Percentiles rank a stretch among this genome's conserved stretches.
These are phyloP conservation scores for Coniochaeta sp. DNA, from an alignment of 2,329 filamentous ascomycete genomes.

Conservation along the genomic window DNA sequence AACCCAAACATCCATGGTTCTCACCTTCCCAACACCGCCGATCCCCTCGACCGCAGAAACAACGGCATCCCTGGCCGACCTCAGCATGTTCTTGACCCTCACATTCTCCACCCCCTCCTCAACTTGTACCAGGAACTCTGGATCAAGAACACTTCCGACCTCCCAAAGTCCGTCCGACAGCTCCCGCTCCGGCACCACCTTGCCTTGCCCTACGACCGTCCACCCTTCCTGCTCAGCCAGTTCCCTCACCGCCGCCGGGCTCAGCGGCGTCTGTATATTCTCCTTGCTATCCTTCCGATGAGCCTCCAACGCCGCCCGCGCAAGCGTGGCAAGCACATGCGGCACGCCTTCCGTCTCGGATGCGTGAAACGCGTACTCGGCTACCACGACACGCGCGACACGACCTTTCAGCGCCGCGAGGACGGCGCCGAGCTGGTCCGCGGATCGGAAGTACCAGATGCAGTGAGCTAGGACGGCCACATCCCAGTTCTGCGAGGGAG, in stretches of 20 bases:
- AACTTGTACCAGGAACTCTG: conserved; percentile 23
- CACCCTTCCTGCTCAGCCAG: conserved; percentile 28
- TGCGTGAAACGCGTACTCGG: conserved; percentile 37
- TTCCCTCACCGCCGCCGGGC: conserved; percentile 29
- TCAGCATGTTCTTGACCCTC: conserved; percentile 19
- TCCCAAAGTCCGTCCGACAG: conserved; percentile 42
- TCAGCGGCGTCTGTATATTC: conserved; percentile 40
- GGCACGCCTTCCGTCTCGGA: conserved; percentile 29
- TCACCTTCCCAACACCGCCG: conserved; percentile 20
- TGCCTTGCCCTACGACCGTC: conserved; percentile 24
- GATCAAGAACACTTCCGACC: conserved; percentile 21
- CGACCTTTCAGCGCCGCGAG: conserved; percentile 25
- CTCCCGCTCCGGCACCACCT: conserved; percentile 26
- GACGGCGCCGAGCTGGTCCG: conserved; percentile 23
- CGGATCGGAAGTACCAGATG: conserved; percentile 45
- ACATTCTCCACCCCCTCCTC: conserved; percentile 18
- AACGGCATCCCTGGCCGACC: conserved; percentile 23
- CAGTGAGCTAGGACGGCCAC: conserved; percentile 40
- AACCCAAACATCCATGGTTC: conserved; percentile 35
- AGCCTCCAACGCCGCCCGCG: conserved; percentile 33
- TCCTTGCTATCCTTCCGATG: conserved; percentile 25
- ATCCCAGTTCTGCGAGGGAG: conserved; percentile 26
- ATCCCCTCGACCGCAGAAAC: conserved; percentile 18
- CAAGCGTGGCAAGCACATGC: conserved; percentile 44
- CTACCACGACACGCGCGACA: conserved; percentile 29